These are phyloP conservation scores for Ogataea neopini DNA, from an alignment of 805 yeast species.

Conservation along the genomic window DNA sequence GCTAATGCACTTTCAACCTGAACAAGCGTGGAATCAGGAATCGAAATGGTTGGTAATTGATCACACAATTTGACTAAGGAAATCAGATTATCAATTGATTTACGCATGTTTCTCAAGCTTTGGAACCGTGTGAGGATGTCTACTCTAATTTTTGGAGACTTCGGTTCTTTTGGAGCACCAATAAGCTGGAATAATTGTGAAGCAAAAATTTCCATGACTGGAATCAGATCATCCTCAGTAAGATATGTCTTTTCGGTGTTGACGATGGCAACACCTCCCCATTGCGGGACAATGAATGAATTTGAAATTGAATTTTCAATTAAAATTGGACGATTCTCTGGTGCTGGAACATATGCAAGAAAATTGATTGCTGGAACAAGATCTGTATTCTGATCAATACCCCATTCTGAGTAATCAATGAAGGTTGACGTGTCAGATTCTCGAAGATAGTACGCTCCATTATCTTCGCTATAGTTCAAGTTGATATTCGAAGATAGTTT, in stretches of 20 bases:
- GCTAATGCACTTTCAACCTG: conserved; percentile 56
- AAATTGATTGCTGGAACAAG: conserved; percentile 70
- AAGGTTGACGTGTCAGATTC: conserved; percentile 66
- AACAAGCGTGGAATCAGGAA: conserved; percentile 68
- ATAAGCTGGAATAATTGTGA: conserved; percentile 72
- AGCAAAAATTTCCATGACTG: conserved; percentile 67
- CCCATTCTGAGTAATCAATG: conserved; percentile 86
- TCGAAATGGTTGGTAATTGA: conserved; percentile 75
- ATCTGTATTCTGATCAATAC: conserved; percentile 48
- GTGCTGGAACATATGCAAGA: conserved; percentile 62
- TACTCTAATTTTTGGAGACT: conserved; percentile 60
- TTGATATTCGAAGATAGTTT: conserved; percentile 34
- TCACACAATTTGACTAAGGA: conserved; percentile 71
- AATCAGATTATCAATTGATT: conserved; percentile 66
- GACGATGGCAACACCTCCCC: conserved; percentile 75
- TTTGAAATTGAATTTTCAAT: conserved; percentile 50
- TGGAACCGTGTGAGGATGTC: conserved; percentile 66
- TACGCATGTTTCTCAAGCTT: conserved; percentile 56
- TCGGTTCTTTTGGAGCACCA: conserved; percentile 63
- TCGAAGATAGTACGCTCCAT: conserved; percentile 38
- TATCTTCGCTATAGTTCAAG: conserved; percentile 28
- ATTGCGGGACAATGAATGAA: conserved; percentile 80
- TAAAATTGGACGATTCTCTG: conserved; percentile 46
- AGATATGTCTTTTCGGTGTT: conserved; percentile 39
- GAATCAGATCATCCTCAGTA: conserved; percentile 47